Evolutionary conservation across 2,329 filamentous ascomycete species (phyloP).

Genomic region (Paraphaeosphaeria minitans): DNA sequence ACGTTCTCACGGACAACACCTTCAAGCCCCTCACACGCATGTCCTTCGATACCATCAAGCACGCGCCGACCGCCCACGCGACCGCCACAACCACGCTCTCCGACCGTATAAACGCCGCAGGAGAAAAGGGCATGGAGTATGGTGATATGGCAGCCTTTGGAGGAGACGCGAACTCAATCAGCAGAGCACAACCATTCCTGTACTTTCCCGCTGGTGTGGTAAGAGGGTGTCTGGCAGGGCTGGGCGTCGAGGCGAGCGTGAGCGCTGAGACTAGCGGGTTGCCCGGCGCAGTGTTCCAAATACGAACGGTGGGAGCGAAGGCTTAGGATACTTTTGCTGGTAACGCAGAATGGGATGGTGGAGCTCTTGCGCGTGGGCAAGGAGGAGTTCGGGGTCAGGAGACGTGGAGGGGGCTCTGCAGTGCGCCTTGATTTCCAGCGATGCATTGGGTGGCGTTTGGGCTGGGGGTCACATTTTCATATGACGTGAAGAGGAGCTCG

Average conservation of each 20-base stretch:
- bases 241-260: conserved; percentile 90
- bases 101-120: conserved; percentile 16
- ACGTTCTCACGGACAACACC: conserved; percentile 89
- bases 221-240: conserved; percentile 84
- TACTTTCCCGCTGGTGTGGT: conserved; percentile 96
- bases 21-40: conserved; percentile 90
- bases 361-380: neutral
- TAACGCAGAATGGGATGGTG: neutral
- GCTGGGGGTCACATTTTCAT: neutral
- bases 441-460: conserved; percentile 39
- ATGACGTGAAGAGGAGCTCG: neutral
- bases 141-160: conserved; percentile 24
- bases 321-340: conserved; percentile 50
- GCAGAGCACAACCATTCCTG: conserved; percentile 65
- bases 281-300: conserved; percentile 91
- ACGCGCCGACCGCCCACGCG: conserved; percentile 32
- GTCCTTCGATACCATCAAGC: conserved; percentile 69
- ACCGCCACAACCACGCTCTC: conserved; percentile 40
- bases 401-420: neutral
- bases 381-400: neutral
- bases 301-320: conserved; percentile 78
- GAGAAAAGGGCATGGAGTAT: neutral
- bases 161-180: conserved; percentile 57
- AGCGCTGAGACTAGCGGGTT: conserved; percentile 88
- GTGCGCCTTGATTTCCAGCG: conserved; percentile 21